phyloP scores from a whole-genome alignment of 2,329 filamentous ascomycete species.

The Aciculosporium take region DNA sequence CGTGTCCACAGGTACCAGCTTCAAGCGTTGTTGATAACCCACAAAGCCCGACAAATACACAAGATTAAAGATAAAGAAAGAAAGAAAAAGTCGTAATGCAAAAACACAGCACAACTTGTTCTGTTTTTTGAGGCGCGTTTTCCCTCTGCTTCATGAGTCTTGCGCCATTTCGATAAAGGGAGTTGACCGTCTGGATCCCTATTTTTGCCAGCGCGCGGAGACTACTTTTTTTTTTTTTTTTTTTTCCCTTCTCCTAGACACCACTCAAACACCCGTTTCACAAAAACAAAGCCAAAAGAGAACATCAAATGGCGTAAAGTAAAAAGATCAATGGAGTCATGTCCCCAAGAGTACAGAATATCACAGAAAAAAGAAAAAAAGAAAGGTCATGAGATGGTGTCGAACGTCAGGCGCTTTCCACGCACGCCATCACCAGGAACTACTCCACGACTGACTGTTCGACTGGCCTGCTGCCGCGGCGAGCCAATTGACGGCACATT shows the following conservation, averaged over 20 bases:
- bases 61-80: neutral
- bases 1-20: no score
- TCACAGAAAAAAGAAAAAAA: neutral
- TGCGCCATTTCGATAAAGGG: slow-evolving; percentile 1
- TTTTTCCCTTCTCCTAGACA: no score
- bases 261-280: neutral
- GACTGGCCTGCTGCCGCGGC: slow-evolving; percentile 20
- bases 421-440: slow-evolving; percentile 8
- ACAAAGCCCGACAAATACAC: neutral
- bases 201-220: no score
- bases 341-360: neutral
- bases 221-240: no score
- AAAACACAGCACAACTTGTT: neutral
- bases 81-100: neutral
- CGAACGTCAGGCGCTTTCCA: neutral
- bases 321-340: neutral
- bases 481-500: slow-evolving; percentile 55
- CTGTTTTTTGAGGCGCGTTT: neutral
- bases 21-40: neutral
- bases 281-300: neutral
- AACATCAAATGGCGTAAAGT: neutral
- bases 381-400: neutral
- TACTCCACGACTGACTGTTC: slow-evolving; percentile 12
- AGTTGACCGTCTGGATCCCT: neutral
- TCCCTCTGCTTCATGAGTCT: neutral